Percentiles rank a stretch among this genome's conserved stretches.
These are phyloP conservation scores for Paecilomyces niveus DNA, from an alignment of 2,329 filamentous ascomycete species.

Conservation along the genomic window DNA sequence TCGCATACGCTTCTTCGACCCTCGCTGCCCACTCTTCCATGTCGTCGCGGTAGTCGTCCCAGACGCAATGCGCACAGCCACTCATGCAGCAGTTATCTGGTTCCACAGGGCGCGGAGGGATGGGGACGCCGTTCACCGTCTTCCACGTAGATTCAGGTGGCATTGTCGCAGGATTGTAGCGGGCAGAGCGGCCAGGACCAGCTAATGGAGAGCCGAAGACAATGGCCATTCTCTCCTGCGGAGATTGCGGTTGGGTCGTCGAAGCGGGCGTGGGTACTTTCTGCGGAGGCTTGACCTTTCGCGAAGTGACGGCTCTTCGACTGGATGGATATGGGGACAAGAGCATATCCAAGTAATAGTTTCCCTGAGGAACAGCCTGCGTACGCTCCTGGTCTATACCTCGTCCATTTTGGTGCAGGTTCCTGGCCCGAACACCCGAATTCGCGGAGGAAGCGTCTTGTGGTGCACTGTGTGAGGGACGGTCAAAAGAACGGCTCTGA, in stretches of 20 bases:
- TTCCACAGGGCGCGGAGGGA: slow-evolving; percentile 79
- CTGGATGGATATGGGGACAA: slow-evolving; percentile 19
- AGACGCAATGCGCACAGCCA: slow-evolving; percentile 95
- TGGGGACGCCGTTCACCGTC: slow-evolving; percentile 65
- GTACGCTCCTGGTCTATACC: neutral
- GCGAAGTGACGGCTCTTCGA: slow-evolving; percentile 11
- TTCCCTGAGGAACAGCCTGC: slow-evolving; percentile 36
- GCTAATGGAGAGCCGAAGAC: slow-evolving; percentile 77
- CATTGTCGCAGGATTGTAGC: slow-evolving; percentile 48
- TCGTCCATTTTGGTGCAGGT: neutral
- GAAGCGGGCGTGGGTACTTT: slow-evolving; percentile 12
- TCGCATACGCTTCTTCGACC: slow-evolving; percentile 53
- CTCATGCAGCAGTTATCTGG: slow-evolving; percentile 99
- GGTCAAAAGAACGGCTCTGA: neutral
- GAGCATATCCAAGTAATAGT: slow-evolving; percentile 40
- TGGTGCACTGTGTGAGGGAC: neutral
- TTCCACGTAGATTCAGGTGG: slow-evolving; percentile 51
- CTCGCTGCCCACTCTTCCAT: slow-evolving; percentile 78
- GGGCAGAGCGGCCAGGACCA: slow-evolving; percentile 60
- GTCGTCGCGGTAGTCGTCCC: slow-evolving; percentile 86
- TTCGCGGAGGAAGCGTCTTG: neutral
- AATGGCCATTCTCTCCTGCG: slow-evolving; percentile 52
- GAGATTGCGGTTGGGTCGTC: slow-evolving; percentile 17
- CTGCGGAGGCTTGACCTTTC: slow-evolving; percentile 9
- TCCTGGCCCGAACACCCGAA: neutral